phyloP scores from a whole-genome alignment of 208 protist genomes.

The Histomonas meleagridis region DNA sequence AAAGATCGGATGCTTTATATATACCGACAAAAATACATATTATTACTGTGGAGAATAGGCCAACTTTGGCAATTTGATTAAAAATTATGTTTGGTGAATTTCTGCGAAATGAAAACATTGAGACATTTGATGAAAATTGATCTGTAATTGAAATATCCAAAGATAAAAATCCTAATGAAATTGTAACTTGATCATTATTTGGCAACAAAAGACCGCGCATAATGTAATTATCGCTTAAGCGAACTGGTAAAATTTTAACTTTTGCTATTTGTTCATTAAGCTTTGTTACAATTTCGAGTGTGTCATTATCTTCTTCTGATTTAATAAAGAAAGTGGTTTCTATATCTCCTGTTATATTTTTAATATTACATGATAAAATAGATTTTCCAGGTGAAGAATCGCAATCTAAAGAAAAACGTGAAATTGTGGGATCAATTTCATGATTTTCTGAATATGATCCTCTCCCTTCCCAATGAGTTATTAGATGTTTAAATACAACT shows the following conservation, averaged over 20 bases:
- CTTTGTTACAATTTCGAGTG: neutral
- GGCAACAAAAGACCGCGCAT: neutral
- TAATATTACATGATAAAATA: too few species aligned
- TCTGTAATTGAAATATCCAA: neutral
- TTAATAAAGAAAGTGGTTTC: neutral
- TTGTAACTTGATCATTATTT: conserved; percentile 16
- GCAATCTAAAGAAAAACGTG: too few species aligned
- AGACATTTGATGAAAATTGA: conserved; percentile 1
- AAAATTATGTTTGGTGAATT: neutral
- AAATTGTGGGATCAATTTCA: too few species aligned
- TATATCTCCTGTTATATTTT: too few species aligned
- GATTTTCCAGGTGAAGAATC: too few species aligned
- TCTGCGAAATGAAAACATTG: neutral
- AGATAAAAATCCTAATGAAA: neutral
- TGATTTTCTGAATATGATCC: too few species aligned
- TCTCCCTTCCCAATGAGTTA: too few species aligned
- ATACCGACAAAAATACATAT: neutral
- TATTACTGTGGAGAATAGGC: neutral
- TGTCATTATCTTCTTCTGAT: neutral
- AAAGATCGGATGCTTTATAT: conserved; percentile 4
- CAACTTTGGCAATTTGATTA: neutral
- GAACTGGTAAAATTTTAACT: neutral
- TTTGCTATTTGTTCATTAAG: neutral
- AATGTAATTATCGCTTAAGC: neutral
- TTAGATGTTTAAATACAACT: too few species aligned